Evolutionary conservation across 345 rosid genomes (phyloP).

Genomic region (Camelina neglecta): DNA sequence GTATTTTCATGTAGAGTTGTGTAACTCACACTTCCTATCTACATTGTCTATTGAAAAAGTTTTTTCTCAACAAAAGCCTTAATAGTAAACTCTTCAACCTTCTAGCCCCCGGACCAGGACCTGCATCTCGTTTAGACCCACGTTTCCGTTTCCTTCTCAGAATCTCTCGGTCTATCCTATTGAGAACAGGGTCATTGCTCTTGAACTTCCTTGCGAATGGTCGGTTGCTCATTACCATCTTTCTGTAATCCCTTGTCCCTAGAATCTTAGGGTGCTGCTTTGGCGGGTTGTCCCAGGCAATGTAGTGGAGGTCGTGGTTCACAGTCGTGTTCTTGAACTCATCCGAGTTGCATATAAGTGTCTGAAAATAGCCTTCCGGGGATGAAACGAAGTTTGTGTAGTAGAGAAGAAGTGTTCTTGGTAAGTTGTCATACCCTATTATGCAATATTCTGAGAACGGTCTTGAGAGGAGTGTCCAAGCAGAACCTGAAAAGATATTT

Average conservation of each 20-base stretch:
- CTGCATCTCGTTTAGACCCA: conserved; percentile 44
- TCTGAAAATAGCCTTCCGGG: conserved; percentile 93
- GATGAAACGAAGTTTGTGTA: conserved; percentile 90
- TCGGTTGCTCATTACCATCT: conserved; percentile 70
- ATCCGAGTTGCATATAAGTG: conserved; percentile 82
- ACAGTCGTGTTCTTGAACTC: conserved; percentile 78
- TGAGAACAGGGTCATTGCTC: conserved; percentile 67
- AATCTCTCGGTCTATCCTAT: conserved; percentile 74
- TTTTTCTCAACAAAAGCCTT: conserved; percentile 55
- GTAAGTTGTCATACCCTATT: conserved; percentile 88
- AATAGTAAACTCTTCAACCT: conserved; percentile 63
- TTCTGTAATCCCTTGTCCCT: conserved; percentile 66
- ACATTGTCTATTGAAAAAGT: conserved; percentile 70
- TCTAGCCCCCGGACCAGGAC: conserved; percentile 81
- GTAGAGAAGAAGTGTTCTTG: conserved; percentile 87
- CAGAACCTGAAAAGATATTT: conserved; percentile 65
- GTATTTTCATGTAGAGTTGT: conserved; percentile 18
- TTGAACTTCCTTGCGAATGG: conserved; percentile 94
- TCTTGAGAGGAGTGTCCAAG: conserved; percentile 92
- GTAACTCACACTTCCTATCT: conserved; percentile 44
- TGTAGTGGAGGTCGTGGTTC: conserved; percentile 90
- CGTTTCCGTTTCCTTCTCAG: conserved; percentile 52
- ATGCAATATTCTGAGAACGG: conserved; percentile 80
- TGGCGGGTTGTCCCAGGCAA: conserved; percentile 94
- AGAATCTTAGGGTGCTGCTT: conserved; percentile 83